A percentile compares a stretch with the other conserved stretches of the same genome.
Evolutionary conservation across 2,329 filamentous ascomycete genomes (phyloP).

Genomic region (Neonectria sp.): DNA sequence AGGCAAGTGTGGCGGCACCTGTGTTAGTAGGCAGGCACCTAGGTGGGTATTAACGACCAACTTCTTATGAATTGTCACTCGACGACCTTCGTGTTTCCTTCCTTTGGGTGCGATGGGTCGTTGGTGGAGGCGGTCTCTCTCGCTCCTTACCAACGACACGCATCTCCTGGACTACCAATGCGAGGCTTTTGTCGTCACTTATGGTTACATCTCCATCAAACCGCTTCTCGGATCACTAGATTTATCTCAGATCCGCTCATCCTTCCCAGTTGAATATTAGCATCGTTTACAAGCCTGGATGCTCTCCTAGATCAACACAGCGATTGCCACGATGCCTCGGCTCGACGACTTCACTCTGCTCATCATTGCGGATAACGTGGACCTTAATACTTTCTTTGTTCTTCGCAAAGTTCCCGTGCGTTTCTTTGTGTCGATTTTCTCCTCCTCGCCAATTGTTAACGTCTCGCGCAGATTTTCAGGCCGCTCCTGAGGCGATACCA

Average conservation of each 20-base stretch:
- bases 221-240: neutral
- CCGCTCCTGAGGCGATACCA: neutral
- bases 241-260: neutral
- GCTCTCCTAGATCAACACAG: neutral
- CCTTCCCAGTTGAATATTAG: neutral
- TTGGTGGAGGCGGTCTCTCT: neutral
- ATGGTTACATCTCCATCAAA: neutral
- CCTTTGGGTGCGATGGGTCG: neutral
- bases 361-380: neutral
- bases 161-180: neutral
- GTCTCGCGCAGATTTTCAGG: neutral
- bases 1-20: neutral
- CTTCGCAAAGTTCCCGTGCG: neutral
- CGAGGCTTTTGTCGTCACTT: neutral
- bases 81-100: neutral
- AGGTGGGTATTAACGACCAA: slow-evolving; percentile 12
- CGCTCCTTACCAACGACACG: neutral
- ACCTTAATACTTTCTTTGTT: neutral
- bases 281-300: neutral
- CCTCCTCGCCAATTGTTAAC: neutral
- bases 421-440: neutral
- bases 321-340: neutral
- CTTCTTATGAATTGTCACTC: slow-evolving; percentile 3
- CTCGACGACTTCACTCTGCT: neutral
- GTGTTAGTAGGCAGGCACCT: neutral